Evolutionary conservation across 306 rosid species (phyloP), one percentile per base, ranked within the genome.

Genomic region (Oemleria cerasiformis): DNA sequence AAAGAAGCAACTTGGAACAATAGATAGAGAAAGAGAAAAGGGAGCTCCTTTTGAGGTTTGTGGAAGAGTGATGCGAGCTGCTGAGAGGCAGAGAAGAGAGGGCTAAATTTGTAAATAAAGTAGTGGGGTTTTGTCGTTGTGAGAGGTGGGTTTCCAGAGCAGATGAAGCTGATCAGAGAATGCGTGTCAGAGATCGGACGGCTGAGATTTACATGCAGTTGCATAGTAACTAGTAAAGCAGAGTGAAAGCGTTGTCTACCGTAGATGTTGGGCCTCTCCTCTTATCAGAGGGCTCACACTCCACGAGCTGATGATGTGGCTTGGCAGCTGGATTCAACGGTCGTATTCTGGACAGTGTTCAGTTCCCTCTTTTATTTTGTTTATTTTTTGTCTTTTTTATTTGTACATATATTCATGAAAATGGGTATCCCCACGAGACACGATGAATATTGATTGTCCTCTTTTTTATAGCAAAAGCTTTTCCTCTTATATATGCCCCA

Each of bases 301-400:
- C 47, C 79, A 76, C 79, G 75, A 56, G 81, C 67, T 38, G 77
- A 58, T 79, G 84, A 79, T 78, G 74, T 75, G 86, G 80, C 61
- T 11, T 71, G 20, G 38, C 63, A 71, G 83, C 89, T 85, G 83
- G 75, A 75, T 48, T 63, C 84, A 79, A 82, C 85, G 78, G 84
- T 74, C 73, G 8, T 47, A 36, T 53, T 68, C 74, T 25, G 57
- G 71, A 53, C 71, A 43, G 15, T 39, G 66, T 38, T 4, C 23
- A 38, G 47, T 43, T 34, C 34, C 5, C 58, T 4, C 40, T 44
- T 34, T 67, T 53, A 53, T 53, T n/a, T 11, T 8, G 14, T 66
- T 1, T 36, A 25, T 51, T 59, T 23, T 21, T 21, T 6, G 19
- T 6, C 57, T 54, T 21, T 9, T 45, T n/a, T 16, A 2, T 25